Base-by-base conservation (phyloP, 129 eudicot species). In the Dittrichia graveolens region DNA sequence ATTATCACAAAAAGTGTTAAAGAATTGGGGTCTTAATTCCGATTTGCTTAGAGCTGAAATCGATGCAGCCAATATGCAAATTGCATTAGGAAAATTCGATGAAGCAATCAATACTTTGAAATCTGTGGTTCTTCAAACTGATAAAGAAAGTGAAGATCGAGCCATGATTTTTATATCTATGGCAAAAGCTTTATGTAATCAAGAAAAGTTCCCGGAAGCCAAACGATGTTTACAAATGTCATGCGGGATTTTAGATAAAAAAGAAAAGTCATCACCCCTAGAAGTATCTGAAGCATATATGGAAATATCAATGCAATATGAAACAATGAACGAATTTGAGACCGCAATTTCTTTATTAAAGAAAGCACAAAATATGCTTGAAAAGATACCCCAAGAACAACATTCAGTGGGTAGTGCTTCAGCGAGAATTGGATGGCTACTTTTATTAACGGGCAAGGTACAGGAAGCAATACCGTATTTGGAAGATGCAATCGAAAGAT, bases 371-470 rank as follows among this genome's bases (percentile, higher is more conserved):
- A 75, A 70, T 45, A 82, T 95, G 88, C 89, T 90, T 38, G 97
- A 95, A 76, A 90, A 74, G 82, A 74, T 87, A 56, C 96, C 96
- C 2, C 83, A 88, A 65, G 96, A 90, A 55, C 97, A 91, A 45
- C 96, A 88, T 67, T 91, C 91, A 7, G 97, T 74, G 5, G 97
- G 96, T 45, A 86, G 86, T 68, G 97, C 86, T 50, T 85, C 87
- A 4, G 96, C 97, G n/a, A 88, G 97, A 70, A 83, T 95, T 15
- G 97, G 97, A 24, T 90, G 96, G 99, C 66, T 95, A 65, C 90
- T 86, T 69, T 66, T 86, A 67, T 80, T 90, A 67, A 88, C 97
- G 3, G 97, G 97, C 11, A 86, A 81, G 73, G 94, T 90, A 48
- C 60, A 85, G 55, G 79, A 90, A 69, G 86, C 96, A 4, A 70